These are phyloP conservation scores for Globisporangium carolinianum DNA, from an alignment of 352 stramenopile species.

Conservation along the genomic window DNA sequence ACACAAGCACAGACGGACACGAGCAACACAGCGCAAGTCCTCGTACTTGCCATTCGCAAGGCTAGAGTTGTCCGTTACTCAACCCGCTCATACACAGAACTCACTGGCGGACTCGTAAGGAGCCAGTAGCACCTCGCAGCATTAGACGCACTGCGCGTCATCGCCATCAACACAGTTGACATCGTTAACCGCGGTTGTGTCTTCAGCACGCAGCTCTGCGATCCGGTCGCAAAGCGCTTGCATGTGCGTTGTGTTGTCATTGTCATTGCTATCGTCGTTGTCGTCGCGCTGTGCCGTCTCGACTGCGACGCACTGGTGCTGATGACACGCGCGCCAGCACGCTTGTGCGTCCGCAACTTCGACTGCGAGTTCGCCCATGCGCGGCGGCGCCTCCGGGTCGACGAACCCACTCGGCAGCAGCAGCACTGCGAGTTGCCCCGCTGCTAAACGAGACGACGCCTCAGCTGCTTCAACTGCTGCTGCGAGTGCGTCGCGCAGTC, in stretches of 20 bases:
- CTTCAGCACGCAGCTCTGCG: background rate
- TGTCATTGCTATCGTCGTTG: too few relatives aligned
- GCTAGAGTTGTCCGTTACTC: too few relatives aligned
- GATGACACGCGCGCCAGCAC: conserved; percentile 34
- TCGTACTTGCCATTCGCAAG: too few relatives aligned
- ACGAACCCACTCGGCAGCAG: conserved; percentile 34
- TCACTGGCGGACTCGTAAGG: too few relatives aligned
- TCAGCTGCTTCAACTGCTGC: background rate
- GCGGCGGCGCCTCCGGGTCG: conserved; percentile 16
- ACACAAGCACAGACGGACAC: too few relatives aligned
- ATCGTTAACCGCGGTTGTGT: too few relatives aligned
- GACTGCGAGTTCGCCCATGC: conserved; percentile 40
- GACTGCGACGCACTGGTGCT: conserved; percentile 31
- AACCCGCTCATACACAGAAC: too few relatives aligned
- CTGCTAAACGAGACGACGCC: background rate
- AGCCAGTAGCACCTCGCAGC: too few relatives aligned
- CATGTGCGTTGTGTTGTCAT: too few relatives aligned
- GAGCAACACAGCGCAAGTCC: too few relatives aligned
- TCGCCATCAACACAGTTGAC: conserved; percentile 2
- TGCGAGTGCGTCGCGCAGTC: conserved; percentile 19
- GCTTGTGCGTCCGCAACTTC: conserved; percentile 32
- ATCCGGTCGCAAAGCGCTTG: background rate
- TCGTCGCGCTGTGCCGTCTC: background rate
- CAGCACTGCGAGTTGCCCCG: conserved; percentile 16
- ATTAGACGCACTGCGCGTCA: background rate